Percentiles rank a stretch among this genome's conserved stretches.
phyloP scores from a whole-genome alignment of 2,329 filamentous ascomycete genomes.

The Pestalotiopsis sp. region DNA sequence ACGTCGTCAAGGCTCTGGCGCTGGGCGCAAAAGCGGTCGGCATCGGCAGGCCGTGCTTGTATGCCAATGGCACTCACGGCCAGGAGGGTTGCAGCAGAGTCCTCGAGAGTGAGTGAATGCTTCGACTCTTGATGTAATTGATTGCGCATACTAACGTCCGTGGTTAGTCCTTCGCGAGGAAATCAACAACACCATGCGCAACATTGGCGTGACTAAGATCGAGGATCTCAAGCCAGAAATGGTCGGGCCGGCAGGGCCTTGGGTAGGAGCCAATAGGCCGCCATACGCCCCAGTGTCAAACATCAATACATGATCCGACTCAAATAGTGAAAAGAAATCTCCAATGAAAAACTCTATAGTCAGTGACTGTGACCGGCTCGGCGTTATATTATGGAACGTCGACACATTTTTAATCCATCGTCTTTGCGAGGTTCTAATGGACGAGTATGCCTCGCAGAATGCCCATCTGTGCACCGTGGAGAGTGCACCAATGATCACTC shows the following conservation, averaged over 20 bases:
- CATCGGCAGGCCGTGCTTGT: not conserved
- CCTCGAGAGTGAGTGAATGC: not conserved
- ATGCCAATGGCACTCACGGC: slow-evolving; percentile 9
- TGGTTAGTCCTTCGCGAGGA: not conserved
- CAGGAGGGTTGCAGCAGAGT: not conserved
- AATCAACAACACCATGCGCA: slow-evolving; percentile 5
- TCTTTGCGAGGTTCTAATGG: too few relatives aligned
- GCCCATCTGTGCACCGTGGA: too few relatives aligned
- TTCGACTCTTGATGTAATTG: too few relatives aligned
- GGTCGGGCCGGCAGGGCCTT: not conserved
- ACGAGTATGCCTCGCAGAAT: too few relatives aligned
- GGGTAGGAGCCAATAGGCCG: not conserved
- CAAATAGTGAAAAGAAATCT: not conserved
- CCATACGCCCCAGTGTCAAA: not conserved
- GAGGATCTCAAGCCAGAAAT: slow-evolving; percentile 5
- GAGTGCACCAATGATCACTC: too few relatives aligned
- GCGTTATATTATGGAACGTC: not conserved
- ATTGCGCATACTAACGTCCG: not conserved
- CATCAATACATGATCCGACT: not conserved
- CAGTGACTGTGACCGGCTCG: too few relatives aligned
- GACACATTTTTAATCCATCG: not conserved
- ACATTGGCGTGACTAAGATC: not conserved
- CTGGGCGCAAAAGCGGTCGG: slow-evolving; percentile 8
- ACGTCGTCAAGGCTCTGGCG: slow-evolving; percentile 8
- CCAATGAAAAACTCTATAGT: too few relatives aligned